phyloP scores from a whole-genome alignment of 1,284 basidiomycete species.

The Ceratobasidium sp. region DNA sequence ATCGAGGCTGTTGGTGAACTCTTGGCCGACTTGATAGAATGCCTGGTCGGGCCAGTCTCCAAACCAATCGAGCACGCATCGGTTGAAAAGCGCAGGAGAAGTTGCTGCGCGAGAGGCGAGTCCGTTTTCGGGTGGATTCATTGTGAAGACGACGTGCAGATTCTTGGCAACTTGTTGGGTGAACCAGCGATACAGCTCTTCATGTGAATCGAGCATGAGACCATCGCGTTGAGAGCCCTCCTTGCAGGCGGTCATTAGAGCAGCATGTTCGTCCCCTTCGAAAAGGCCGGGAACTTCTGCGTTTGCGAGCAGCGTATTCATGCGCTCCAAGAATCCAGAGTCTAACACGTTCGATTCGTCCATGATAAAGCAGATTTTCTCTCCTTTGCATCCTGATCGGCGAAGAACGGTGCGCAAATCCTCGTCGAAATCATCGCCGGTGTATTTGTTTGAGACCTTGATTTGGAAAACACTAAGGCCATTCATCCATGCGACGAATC shows the following conservation, averaged over 20 bases:
- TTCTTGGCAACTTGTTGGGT: conserved; percentile 96
- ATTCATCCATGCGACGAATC: conserved; percentile 99
- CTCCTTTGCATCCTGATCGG: conserved; percentile 95
- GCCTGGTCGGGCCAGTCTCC: conserved; percentile 98
- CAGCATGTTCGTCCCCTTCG: conserved; percentile 96
- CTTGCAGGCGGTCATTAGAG: conserved; percentile 97
- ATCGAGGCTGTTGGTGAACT: conserved; percentile 91
- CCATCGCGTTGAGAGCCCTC: conserved; percentile 98
- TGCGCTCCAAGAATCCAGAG: conserved; percentile 96
- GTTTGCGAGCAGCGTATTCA: conserved; percentile 99
- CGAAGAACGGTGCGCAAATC: conserved; percentile 93
- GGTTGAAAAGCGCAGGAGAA: conserved; percentile 96
- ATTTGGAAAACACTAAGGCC: conserved; percentile 98
- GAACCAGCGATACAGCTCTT: conserved; percentile 97
- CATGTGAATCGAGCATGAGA: conserved; percentile 96
- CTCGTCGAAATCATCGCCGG: conserved; percentile 97
- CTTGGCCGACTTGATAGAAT: conserved; percentile 94
- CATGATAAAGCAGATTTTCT: conserved; percentile 99
- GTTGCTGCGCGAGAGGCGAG: conserved; percentile 95
- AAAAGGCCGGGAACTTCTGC: conserved; percentile 99
- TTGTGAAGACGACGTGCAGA: conserved; percentile 96
- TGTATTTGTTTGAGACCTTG: conserved; percentile 99
- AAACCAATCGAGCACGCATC: conserved; percentile 98
- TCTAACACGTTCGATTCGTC: conserved; percentile 99
- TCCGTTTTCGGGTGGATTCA: conserved; percentile 98